These are phyloP conservation scores for Lantana camara DNA, from an alignment of 257 asterid species.

Conservation along the genomic window DNA sequence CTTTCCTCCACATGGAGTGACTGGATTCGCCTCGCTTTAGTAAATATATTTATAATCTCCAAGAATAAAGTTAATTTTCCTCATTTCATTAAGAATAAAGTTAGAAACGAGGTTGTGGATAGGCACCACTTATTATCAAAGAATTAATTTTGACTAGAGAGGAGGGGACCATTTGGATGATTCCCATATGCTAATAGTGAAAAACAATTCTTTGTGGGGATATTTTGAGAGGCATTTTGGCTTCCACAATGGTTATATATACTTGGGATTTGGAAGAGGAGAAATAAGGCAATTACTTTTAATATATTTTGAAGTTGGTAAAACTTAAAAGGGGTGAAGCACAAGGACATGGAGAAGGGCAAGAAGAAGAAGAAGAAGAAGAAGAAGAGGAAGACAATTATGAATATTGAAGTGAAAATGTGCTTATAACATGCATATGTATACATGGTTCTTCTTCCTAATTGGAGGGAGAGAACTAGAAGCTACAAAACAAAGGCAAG, in stretches of 20 bases:
- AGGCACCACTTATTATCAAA: constrained; percentile 34
- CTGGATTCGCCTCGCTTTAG: constrained; percentile 27
- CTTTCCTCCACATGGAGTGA: constrained; percentile 43
- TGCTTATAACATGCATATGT: constrained; percentile 2
- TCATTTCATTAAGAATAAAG: no score
- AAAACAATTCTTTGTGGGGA: not conserved
- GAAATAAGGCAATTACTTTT: constrained; percentile 1
- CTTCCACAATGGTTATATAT: constrained; percentile 3
- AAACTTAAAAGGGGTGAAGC: not conserved
- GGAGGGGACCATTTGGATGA: constrained; percentile 33
- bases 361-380: constrained; percentile 42
- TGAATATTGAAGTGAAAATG: not conserved
- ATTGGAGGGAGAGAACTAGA: constrained; percentile 24
- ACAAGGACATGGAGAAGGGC: constrained; percentile 34
- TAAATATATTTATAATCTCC: constrained; percentile 8
- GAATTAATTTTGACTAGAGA: constrained; percentile 24
- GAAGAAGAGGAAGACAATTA: no score
- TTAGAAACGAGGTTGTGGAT: constrained; percentile 54
- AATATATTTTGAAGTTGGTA: not conserved
- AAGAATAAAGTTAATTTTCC: constrained; percentile 34
- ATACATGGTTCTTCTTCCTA: constrained; percentile 22
- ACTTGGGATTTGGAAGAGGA: constrained; percentile 4
- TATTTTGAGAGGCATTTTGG: not conserved
- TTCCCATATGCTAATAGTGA: constrained; percentile 21
- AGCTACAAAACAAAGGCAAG: constrained; percentile 44